Evolutionary conservation across 805 yeast species (phyloP).

Genomic region (Kodamaea lidongshanica): DNA sequence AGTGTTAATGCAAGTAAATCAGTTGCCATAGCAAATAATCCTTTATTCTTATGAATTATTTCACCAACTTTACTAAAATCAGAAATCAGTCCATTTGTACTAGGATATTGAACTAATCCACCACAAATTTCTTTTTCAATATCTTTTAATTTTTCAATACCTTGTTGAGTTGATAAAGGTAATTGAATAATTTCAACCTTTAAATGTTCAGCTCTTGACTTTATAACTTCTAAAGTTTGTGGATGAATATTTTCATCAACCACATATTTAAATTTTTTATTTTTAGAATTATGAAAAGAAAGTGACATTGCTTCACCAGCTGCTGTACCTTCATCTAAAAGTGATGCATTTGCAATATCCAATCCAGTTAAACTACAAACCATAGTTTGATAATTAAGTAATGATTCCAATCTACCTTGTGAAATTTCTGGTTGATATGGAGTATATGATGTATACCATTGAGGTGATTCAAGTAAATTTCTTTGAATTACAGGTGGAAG

Average conservation of each 20-base stretch:
- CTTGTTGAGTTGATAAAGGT: constrained; percentile 43
- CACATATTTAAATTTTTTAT: constrained; percentile 61
- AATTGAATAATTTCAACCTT: constrained; percentile 57
- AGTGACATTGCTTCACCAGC: constrained; percentile 96
- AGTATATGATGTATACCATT: constrained; percentile 98
- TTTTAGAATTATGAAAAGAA: constrained; percentile 60
- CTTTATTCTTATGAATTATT: constrained; percentile 63
- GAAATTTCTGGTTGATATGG: constrained; percentile 98
- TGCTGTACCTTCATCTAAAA: constrained; percentile 94
- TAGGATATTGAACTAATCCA: constrained; percentile 84
- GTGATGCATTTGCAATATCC: constrained; percentile 90
- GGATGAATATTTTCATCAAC: constrained; percentile 76
- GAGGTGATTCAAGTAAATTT: constrained; percentile 87
- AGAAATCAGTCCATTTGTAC: constrained; percentile 64
- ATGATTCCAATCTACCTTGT: constrained; percentile 89
- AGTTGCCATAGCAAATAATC: constrained; percentile 78
- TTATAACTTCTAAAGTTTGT: constrained; percentile 76
- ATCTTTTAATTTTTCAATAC: constrained; percentile 19
- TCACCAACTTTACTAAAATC: constrained; percentile 55
- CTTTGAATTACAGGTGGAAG: constrained; percentile 91
- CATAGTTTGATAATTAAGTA: constrained; percentile 90
- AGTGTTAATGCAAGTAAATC: constrained; percentile 86
- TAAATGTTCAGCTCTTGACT: constrained; percentile 72
- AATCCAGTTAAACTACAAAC: constrained; percentile 86
- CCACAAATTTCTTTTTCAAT: constrained; percentile 54